A percentile compares a stretch with the other conserved stretches of the same genome.
phyloP scores from a whole-genome alignment of 345 rosid species.

The Linum lewisii region DNA sequence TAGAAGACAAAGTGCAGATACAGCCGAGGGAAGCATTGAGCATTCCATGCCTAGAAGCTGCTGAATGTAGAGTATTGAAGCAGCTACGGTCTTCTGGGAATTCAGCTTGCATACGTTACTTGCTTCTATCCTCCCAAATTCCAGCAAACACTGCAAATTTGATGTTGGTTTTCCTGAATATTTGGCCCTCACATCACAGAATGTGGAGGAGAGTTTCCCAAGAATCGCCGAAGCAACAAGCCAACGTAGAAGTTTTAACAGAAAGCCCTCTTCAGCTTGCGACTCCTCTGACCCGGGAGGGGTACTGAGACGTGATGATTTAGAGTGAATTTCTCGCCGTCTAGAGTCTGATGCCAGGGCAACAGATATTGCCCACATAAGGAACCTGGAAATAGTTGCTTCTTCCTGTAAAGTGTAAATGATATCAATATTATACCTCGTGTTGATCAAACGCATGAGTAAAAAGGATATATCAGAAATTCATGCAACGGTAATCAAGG shows the following conservation, averaged over 20 bases:
- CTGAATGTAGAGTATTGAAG: slow-evolving; percentile 45
- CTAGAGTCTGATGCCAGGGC: slow-evolving; percentile 45
- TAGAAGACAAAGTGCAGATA: slow-evolving; percentile 55
- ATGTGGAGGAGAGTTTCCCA: slow-evolving; percentile 38
- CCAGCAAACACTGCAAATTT: slow-evolving; percentile 35
- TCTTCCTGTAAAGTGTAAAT: slow-evolving; percentile 36
- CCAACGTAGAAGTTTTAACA: slow-evolving; percentile 79
- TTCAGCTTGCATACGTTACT: slow-evolving; percentile 16
- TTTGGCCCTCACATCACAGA: slow-evolving; percentile 17
- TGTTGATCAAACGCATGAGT: not conserved
- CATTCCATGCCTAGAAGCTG: slow-evolving; percentile 41
- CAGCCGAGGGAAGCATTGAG: slow-evolving; percentile 46
- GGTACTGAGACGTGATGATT: slow-evolving; percentile 17
- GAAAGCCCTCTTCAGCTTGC: slow-evolving; percentile 41
- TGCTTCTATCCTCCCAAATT: slow-evolving; percentile 22
- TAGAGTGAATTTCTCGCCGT: slow-evolving; percentile 14
- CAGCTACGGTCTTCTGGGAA: slow-evolving; percentile 37
- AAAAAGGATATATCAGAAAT: not conserved
- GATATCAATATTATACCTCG: slow-evolving; percentile 1
- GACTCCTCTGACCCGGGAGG: slow-evolving; percentile 23
- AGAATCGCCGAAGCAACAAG: slow-evolving; percentile 63
- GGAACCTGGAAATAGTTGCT: slow-evolving; percentile 53
- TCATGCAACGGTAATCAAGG: too few relatives aligned
- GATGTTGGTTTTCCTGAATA: slow-evolving; percentile 22
- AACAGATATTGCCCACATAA: slow-evolving; percentile 60